phyloP scores from a whole-genome alignment of 1,284 basidiomycete species.

The Somion occarium region DNA sequence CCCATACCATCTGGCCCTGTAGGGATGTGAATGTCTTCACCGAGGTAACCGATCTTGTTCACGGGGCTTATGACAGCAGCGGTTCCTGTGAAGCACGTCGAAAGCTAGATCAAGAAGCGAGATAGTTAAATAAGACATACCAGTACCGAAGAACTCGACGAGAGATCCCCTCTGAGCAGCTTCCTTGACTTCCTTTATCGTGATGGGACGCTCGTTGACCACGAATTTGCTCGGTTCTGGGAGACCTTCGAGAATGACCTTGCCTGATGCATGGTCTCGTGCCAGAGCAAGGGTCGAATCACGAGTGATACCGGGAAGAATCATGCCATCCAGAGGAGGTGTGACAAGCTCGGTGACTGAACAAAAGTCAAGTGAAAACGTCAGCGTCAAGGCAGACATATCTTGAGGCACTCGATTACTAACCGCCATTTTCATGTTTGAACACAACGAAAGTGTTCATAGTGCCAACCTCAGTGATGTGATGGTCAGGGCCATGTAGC shows the following conservation, averaged over 20 bases:
- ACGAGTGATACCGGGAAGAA: conserved; percentile 94
- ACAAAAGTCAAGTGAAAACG: too few species aligned
- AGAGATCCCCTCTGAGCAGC: conserved; percentile 70
- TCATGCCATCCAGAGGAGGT: conserved; percentile 91
- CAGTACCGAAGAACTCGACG: conserved; percentile 91
- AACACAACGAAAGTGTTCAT: conserved; percentile 97
- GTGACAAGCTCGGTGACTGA: conserved; percentile 79
- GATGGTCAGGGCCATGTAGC: conserved; percentile 85
- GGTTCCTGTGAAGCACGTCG: conserved; percentile 42
- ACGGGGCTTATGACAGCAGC: conserved; percentile 86
- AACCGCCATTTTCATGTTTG: conserved; percentile 69
- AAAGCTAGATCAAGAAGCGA: background rate
- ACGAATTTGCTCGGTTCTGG: conserved; percentile 52
- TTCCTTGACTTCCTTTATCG: conserved; percentile 84
- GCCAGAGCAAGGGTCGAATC: conserved; percentile 87
- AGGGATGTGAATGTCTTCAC: conserved; percentile 81
- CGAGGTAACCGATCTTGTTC: conserved; percentile 84
- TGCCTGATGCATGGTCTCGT: conserved; percentile 66
- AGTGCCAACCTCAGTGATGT: conserved; percentile 85
- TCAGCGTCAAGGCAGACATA: background rate
- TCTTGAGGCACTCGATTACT: conserved; percentile 18
- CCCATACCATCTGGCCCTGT: conserved; percentile 88
- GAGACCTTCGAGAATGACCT: conserved; percentile 52
- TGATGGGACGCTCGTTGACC: conserved; percentile 82
- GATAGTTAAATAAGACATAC: conserved; percentile 31